Conservation (phyloP, 2,329 filamentous ascomycete genomes). For the Chalaropsis thielavioides region DNA sequence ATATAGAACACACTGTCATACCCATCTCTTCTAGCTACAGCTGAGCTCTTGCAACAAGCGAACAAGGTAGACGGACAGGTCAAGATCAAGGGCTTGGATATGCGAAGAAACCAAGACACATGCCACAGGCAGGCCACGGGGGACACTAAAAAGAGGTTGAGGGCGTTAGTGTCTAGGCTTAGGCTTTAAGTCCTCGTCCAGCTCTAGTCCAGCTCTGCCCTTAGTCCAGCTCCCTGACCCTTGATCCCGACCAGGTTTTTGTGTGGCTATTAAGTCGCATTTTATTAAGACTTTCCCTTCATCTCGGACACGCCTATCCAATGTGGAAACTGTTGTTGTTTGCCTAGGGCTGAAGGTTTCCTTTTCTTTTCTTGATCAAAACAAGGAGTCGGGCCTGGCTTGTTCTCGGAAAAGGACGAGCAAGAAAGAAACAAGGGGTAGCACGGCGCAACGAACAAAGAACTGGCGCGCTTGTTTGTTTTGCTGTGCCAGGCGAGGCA, state of each 20-base stretch:
- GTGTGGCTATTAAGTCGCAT: background rate
- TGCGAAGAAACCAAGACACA: background rate
- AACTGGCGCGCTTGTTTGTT: background rate
- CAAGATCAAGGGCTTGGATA: background rate
- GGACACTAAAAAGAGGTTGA: background rate
- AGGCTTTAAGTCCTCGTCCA: background rate
- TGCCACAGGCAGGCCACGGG: background rate
- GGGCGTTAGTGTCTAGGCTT: background rate
- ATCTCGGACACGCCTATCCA: background rate
- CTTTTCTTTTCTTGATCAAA: background rate
- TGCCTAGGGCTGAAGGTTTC: background rate
- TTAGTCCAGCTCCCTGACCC: background rate
- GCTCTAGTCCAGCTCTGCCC: background rate
- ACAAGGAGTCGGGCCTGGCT: background rate
- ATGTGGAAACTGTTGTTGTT: background rate
- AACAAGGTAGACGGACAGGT: background rate
- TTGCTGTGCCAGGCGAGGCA: background rate
- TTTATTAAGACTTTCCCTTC: slow-evolving; percentile 1
- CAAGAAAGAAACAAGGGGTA: background rate
- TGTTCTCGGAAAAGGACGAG: background rate
- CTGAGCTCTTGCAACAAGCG: background rate
- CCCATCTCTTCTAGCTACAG: background rate
- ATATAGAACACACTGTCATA: slow-evolving; percentile 1
- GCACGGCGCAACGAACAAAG: no score
- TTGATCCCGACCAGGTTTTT: background rate